These are phyloP conservation scores for Aspergillus latus DNA, from an alignment of 2,329 filamentous ascomycete genomes.

Conservation along the genomic window DNA sequence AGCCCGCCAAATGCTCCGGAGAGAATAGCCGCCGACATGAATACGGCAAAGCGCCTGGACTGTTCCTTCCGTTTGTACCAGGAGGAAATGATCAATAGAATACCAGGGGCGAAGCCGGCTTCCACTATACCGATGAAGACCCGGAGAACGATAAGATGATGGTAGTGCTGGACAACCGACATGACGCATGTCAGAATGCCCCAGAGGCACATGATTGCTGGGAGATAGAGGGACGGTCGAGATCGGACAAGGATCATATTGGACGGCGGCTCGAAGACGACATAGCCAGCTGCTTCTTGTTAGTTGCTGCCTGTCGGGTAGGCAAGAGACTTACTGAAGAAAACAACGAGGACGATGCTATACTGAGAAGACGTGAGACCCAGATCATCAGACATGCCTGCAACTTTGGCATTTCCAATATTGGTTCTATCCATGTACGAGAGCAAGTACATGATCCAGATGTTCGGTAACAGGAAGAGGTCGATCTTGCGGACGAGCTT, in stretches of 20 bases:
- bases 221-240: background rate
- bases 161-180: background rate
- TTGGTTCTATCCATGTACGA: background rate
- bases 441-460: background rate
- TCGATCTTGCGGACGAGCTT: background rate
- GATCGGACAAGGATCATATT: background rate
- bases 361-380: background rate
- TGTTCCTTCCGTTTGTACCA: conserved; percentile 1
- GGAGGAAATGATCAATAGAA: background rate
- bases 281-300: background rate
- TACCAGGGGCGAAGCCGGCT: conserved; percentile 4
- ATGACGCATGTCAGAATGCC: background rate
- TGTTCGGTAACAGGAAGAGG: background rate
- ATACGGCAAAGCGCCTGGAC: background rate
- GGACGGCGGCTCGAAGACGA: background rate
- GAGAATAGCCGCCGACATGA: background rate
- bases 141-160: background rate
- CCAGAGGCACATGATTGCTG: conserved; percentile 1
- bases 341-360: background rate
- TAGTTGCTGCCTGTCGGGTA: too few relatives aligned
- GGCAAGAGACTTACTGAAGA: background rate
- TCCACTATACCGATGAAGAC: conserved; percentile 2
- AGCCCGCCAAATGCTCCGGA: conserved; percentile 3
- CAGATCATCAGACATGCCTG: background rate
- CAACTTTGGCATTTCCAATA: conserved; percentile 3